Percentiles rank a stretch among this genome's conserved stretches.
These are phyloP conservation scores for Artemisia annua DNA, from an alignment of 129 eudicot genomes.

Conservation along the genomic window DNA sequence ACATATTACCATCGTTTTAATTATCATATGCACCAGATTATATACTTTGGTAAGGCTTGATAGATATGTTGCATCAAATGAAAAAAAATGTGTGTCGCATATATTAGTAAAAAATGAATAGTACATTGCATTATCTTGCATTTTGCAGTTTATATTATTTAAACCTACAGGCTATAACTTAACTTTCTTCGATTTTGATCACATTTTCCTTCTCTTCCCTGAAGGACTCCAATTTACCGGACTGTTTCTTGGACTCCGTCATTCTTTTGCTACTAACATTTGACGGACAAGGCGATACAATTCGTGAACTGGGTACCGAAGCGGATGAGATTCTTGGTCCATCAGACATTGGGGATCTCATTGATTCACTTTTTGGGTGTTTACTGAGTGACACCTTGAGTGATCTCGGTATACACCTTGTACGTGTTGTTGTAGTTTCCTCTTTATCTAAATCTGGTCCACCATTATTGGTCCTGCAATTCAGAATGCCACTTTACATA, in stretches of 20 bases:
- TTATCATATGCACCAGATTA: no score
- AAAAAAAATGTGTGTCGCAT: no score
- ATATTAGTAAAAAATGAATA: no score
- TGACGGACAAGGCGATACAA: constrained; percentile 52
- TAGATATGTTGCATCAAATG: no score
- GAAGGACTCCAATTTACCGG: constrained; percentile 46
- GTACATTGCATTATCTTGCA: no score
- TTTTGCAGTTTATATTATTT: neutral
- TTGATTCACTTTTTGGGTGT: constrained; percentile 68
- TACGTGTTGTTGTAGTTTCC: constrained; percentile 41
- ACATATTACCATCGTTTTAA: no score
- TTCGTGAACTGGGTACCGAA: constrained; percentile 53
- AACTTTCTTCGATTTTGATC: constrained; percentile 94
- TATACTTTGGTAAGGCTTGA: no score
- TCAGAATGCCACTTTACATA: constrained; percentile 17
- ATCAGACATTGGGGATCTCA: constrained; percentile 78
- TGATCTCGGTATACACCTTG: constrained; percentile 76
- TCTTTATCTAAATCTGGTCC: constrained; percentile 50
- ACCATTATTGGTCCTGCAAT: constrained; percentile 51
- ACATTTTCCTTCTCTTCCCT: constrained; percentile 59
- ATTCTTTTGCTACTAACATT: constrained; percentile 70
- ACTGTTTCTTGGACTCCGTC: constrained; percentile 53
- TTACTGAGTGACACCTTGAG: constrained; percentile 63
- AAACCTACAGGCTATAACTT: constrained; percentile 36
- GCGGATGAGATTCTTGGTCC: constrained; percentile 76